These are phyloP conservation scores for Hypoxylon trugodes DNA, from an alignment of 495 filamentous ascomycete species.

Conservation along the genomic window DNA sequence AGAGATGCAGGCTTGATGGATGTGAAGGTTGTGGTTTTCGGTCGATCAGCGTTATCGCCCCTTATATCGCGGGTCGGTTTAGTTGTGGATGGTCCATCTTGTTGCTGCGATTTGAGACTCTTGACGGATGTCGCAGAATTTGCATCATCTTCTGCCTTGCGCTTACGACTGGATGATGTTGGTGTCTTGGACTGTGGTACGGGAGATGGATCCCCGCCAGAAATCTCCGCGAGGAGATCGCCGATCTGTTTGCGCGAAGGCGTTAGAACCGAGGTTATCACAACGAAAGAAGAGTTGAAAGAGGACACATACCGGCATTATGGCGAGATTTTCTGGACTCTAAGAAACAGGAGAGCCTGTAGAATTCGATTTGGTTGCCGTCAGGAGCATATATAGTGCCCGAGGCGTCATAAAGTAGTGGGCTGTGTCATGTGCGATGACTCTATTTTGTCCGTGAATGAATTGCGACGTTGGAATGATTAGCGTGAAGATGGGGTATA, in stretches of 20 bases:
- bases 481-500: conserved; percentile 12
- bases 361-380: conserved; percentile 31
- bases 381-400: conserved; percentile 32
- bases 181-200: conserved; percentile 43
- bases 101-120: conserved; percentile 35
- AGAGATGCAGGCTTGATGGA: conserved; percentile 33
- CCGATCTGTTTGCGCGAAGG: conserved; percentile 52
- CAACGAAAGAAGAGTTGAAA: conserved; percentile 14
- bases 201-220: conserved; percentile 53
- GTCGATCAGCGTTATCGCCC: conserved; percentile 34
- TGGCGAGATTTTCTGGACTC: conserved; percentile 27
- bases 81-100: conserved; percentile 40
- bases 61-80: conserved; percentile 41
- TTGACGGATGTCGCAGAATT: conserved; percentile 41
- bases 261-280: conserved; percentile 29
- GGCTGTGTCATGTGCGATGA: conserved; percentile 40
- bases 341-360: conserved; percentile 9
- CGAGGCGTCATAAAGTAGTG: conserved; percentile 38
- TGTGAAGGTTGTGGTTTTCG: conserved; percentile 21
- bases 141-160: conserved; percentile 60
- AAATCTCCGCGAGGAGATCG: conserved; percentile 65
- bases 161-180: conserved; percentile 50
- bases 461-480: conserved; percentile 28
- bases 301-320: conserved; percentile 40
- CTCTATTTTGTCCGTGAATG: conserved; percentile 8